Evolutionary conservation across 2,329 filamentous ascomycete species (phyloP).

Genomic region (Colletotrichum tabaci): DNA sequence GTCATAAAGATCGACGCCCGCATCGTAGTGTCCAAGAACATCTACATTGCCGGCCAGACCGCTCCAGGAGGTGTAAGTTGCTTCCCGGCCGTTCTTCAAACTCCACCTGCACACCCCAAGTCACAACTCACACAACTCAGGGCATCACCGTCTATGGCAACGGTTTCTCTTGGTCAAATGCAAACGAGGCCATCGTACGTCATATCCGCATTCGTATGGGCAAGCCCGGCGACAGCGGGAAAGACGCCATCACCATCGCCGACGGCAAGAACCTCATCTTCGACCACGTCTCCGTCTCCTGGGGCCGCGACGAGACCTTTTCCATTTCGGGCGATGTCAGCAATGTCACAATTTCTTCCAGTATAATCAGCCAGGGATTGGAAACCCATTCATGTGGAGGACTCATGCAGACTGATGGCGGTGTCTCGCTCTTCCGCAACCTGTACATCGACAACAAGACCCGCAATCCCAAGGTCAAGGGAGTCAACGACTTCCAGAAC

Average conservation of each 20-base stretch:
- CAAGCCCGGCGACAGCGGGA: conserved; percentile 63
- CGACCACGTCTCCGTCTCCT: conserved; percentile 67
- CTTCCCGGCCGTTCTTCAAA: neutral
- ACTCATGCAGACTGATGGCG: conserved; percentile 65
- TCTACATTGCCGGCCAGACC: conserved; percentile 66
- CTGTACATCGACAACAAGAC: conserved; percentile 72
- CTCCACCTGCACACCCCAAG: neutral
- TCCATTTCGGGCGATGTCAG: conserved; percentile 63
- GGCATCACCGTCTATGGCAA: conserved; percentile 69
- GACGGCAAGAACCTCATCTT: conserved; percentile 69
- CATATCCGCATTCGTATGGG: conserved; percentile 71
- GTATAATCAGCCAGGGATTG: conserved; percentile 67
- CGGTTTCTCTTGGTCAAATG: conserved; percentile 66
- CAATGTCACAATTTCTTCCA: conserved; percentile 66
- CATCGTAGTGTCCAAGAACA: conserved; percentile 62
- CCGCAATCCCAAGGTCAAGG: conserved; percentile 70
- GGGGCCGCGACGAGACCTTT: conserved; percentile 71
- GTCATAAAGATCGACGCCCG: conserved; percentile 63
- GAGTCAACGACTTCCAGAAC: conserved; percentile 67
- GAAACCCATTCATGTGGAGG: conserved; percentile 68
- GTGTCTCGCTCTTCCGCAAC: conserved; percentile 63
- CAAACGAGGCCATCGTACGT: conserved; percentile 67
- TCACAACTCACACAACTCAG: conserved; percentile 37
- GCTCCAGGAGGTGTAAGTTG: conserved; percentile 61
- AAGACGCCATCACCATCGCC: conserved; percentile 68